Conservation (phyloP, 495 filamentous ascomycete species). For the Neurospora sp. region DNA sequence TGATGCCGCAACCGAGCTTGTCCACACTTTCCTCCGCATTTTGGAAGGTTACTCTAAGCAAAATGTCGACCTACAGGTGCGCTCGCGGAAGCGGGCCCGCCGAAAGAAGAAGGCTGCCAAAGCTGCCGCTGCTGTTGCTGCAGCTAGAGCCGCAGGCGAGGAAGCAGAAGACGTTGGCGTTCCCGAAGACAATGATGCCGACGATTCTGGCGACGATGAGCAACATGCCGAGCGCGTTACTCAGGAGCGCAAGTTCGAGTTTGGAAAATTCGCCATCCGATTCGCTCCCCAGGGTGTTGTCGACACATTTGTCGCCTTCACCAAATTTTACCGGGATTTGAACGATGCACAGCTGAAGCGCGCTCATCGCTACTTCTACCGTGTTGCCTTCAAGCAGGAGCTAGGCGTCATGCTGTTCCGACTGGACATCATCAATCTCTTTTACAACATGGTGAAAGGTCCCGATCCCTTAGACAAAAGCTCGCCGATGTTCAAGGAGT, state of each 20-base stretch:
- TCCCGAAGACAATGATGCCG: slow-evolving; percentile 38
- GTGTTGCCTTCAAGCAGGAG: slow-evolving; percentile 88
- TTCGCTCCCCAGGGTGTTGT: slow-evolving; percentile 78
- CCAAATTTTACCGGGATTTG: slow-evolving; percentile 74
- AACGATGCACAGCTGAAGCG: slow-evolving; percentile 75
- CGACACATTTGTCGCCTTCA: slow-evolving; percentile 78
- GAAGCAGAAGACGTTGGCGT: slow-evolving; percentile 13
- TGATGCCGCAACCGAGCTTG: slow-evolving; percentile 83
- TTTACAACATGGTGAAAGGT: slow-evolving; percentile 89
- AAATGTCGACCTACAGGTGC: slow-evolving; percentile 85
- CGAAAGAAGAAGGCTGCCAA: slow-evolving; percentile 56
- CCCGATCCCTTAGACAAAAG: slow-evolving; percentile 63
- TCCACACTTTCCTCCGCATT: slow-evolving; percentile 84
- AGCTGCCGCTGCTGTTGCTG: slow-evolving; percentile 11
- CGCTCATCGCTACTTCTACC: slow-evolving; percentile 89
- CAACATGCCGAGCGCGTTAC: slow-evolving; percentile 54
- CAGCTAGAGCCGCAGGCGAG: slow-evolving; percentile 3
- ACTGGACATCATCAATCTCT: slow-evolving; percentile 77
- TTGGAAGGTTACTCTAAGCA: slow-evolving; percentile 90
- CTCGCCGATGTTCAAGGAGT: slow-evolving; percentile 63
- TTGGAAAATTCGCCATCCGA: slow-evolving; percentile 66
- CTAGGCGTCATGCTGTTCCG: slow-evolving; percentile 81
- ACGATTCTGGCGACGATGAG: slow-evolving; percentile 69
- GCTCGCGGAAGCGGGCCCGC: slow-evolving; percentile 59
- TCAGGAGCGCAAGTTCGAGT: slow-evolving; percentile 89